Conservation (phyloP, 2,329 filamentous ascomycete genomes). For the Colletotrichum liaoningense region DNA sequence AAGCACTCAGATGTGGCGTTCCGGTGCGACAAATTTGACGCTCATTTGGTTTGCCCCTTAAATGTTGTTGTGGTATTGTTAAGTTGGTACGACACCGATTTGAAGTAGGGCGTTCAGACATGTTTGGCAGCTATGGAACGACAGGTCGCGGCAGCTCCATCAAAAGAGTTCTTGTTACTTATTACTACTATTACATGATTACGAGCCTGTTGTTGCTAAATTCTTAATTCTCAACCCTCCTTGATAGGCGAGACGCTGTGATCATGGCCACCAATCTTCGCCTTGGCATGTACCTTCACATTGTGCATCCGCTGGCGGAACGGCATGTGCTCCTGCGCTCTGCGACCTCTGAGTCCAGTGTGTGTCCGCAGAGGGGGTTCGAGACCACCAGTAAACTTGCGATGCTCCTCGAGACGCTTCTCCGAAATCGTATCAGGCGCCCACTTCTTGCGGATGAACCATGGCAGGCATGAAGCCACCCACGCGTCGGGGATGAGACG, state of each 20-base stretch:
- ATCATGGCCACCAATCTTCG: slow-evolving; percentile 12
- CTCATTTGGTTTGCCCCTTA: neutral
- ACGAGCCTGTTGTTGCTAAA: neutral
- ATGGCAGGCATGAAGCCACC: slow-evolving; percentile 43
- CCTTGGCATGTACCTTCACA: slow-evolving; percentile 42
- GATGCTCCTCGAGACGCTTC: slow-evolving; percentile 37
- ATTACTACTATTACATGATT: neutral
- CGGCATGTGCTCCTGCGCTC: slow-evolving; percentile 44
- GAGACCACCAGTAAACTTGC: slow-evolving; percentile 36
- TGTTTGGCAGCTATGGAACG: neutral
- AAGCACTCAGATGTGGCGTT: no score
- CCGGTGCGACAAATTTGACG: no score
- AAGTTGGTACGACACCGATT: no score
- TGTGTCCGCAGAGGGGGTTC: slow-evolving; percentile 44
- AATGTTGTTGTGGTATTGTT: no score
- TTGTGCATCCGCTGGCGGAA: slow-evolving; percentile 44
- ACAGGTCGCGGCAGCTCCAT: neutral
- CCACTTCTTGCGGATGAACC: slow-evolving; percentile 43
- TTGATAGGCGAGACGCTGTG: slow-evolving; percentile 40
- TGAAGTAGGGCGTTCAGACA: no score
- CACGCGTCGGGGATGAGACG: slow-evolving; percentile 78
- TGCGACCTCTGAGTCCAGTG: slow-evolving; percentile 45
- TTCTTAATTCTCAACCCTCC: slow-evolving; percentile 37
- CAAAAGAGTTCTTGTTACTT: neutral
- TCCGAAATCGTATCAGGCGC: slow-evolving; percentile 37